Percentiles rank a stretch among this genome's conserved stretches.
Conservation (phyloP, 257 asterid species). For the Cordia subcordata region DNA sequence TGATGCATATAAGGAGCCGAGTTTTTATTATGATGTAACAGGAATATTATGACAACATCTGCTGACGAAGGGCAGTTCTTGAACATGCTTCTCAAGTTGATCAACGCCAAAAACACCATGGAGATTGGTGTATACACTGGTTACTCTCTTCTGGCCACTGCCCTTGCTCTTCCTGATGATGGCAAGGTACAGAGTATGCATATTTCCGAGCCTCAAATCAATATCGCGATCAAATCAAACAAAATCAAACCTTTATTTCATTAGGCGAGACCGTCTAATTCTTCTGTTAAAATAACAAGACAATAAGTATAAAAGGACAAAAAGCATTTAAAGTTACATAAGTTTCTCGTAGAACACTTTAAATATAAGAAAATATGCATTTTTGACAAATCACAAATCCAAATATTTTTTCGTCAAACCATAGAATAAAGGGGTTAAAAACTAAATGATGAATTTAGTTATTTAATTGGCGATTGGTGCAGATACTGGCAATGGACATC, state of each 20-base stretch:
- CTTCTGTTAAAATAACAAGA: no score
- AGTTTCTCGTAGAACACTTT: no score
- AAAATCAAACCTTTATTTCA: no score
- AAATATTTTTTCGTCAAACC: no score
- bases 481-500: slow-evolving; percentile 94
- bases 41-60: slow-evolving; percentile 31
- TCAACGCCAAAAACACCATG: slow-evolving; percentile 30
- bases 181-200: slow-evolving; percentile 35
- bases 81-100: slow-evolving; percentile 29
- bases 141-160: slow-evolving; percentile 30
- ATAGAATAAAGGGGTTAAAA: no score
- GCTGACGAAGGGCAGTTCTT: slow-evolving; percentile 34
- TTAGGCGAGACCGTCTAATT: no score
- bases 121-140: slow-evolving; percentile 35
- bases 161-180: slow-evolving; percentile 28
- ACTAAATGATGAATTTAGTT: not conserved
- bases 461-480: slow-evolving; percentile 17
- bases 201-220: no score
- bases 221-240: no score
- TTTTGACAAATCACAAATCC: no score
- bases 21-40: not conserved
- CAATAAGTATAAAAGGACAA: no score
- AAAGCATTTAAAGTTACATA: no score
- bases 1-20: not conserved
- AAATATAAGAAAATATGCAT: no score